Conservation (phyloP, 768 basidiomycete genomes). For the Plicaturopsis crispa region DNA sequence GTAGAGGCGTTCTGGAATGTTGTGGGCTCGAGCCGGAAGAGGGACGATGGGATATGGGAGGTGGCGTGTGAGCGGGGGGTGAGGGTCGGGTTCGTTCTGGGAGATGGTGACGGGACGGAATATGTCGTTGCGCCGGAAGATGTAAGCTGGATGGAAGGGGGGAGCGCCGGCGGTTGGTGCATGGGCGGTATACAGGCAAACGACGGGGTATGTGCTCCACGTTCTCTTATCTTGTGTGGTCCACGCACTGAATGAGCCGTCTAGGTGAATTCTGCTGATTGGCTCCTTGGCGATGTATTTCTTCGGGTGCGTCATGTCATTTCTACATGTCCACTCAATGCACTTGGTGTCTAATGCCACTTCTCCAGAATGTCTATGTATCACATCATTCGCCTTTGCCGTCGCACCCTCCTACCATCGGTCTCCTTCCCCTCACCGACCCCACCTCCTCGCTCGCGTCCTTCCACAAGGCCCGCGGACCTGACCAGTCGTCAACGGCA, state of each 20-base stretch:
- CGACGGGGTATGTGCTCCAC: constrained; percentile 29
- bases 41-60: constrained; percentile 33
- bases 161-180: constrained; percentile 38
- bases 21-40: constrained; percentile 33
- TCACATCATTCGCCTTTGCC: constrained; percentile 36
- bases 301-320: constrained; percentile 32
- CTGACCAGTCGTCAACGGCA: constrained; percentile 24
- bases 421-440: constrained; percentile 38
- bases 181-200: constrained; percentile 49
- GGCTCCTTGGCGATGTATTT: constrained; percentile 54
- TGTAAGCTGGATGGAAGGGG: constrained; percentile 39
- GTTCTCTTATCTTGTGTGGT: constrained; percentile 2
- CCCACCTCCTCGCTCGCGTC: constrained; percentile 22
- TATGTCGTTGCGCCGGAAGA: constrained; percentile 45
- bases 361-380: constrained; percentile 43
- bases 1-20: constrained; percentile 45
- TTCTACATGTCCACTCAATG: constrained; percentile 4
- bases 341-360: constrained; percentile 6
- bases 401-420: constrained; percentile 32
- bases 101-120: constrained; percentile 25
- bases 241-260: constrained; percentile 11
- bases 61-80: constrained; percentile 42
- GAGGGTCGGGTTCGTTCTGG: constrained; percentile 37
- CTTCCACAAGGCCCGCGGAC: constrained; percentile 35
- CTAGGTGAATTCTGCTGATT: constrained; percentile 46